phyloP scores from a whole-genome alignment of 768 basidiomycete genomes.

The Hygrocybe punicea region DNA sequence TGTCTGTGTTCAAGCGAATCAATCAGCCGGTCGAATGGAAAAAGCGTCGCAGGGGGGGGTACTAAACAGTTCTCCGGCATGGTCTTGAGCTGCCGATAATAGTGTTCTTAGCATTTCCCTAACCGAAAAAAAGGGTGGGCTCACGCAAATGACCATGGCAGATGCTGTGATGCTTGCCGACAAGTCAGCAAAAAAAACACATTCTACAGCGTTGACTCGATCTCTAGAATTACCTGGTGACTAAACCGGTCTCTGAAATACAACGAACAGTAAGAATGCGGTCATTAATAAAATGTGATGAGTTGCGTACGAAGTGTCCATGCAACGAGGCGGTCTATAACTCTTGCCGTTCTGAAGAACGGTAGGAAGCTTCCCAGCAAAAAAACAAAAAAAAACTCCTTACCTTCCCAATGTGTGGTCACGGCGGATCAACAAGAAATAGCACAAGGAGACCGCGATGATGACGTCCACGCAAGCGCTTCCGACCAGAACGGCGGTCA shows the following conservation, averaged over 20 bases:
- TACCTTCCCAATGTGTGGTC: constrained; percentile 15
- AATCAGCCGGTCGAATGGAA: background rate
- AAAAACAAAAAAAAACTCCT: background rate
- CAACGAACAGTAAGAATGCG: background rate
- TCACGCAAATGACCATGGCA: constrained; percentile 5
- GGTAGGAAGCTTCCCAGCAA: background rate
- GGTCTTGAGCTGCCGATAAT: background rate
- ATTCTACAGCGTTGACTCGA: background rate
- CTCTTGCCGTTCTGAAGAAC: constrained; percentile 4
- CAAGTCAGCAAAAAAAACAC: background rate
- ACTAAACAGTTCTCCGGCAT: constrained; percentile 4
- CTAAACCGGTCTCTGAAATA: constrained; percentile 10
- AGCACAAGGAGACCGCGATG: constrained; percentile 32
- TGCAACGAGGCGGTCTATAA: constrained; percentile 7
- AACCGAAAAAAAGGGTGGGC: background rate
- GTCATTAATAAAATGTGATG: background rate
- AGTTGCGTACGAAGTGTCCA: constrained; percentile 11
- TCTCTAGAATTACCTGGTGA: constrained; percentile 8
- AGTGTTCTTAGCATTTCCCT: background rate
- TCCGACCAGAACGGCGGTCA: constrained; percentile 27
- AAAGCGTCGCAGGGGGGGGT: background rate
- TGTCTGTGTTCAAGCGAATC: background rate
- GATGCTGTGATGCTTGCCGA: constrained; percentile 3
- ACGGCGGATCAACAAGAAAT: constrained; percentile 25
- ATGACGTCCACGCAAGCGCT: constrained; percentile 31